Evolutionary conservation across 2,329 filamentous ascomycete species (phyloP).

Genomic region (Pochonia chlamydosporia): DNA sequence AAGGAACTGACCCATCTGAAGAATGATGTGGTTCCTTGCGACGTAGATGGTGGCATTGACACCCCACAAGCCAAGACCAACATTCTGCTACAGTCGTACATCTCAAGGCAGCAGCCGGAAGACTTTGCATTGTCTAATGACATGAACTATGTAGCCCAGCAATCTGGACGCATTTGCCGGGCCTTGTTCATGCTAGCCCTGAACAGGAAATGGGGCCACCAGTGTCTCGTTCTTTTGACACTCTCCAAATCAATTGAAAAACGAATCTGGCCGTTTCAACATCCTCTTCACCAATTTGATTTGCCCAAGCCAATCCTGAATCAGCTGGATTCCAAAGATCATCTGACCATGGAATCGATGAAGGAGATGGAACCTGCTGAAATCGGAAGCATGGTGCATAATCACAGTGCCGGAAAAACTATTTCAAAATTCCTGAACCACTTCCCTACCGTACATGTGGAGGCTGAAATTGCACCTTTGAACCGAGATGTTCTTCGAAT

Average conservation of each 20-base stretch:
- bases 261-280: slow-evolving; percentile 89
- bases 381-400: slow-evolving; percentile 87
- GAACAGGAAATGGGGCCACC: slow-evolving; percentile 91
- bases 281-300: slow-evolving; percentile 93
- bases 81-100: slow-evolving; percentile 88
- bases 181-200: slow-evolving; percentile 96
- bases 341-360: slow-evolving; percentile 71
- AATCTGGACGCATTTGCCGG: slow-evolving; percentile 88
- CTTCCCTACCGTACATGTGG: slow-evolving; percentile 86
- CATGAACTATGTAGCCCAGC: slow-evolving; percentile 90
- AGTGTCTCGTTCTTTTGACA: slow-evolving; percentile 85
- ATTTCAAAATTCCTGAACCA: slow-evolving; percentile 78
- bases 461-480: slow-evolving; percentile 90
- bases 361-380: slow-evolving; percentile 91
- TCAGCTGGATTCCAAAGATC: slow-evolving; percentile 76
- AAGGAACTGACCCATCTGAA: slow-evolving; percentile 76
- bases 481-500: slow-evolving; percentile 95
- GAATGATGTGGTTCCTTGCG: slow-evolving; percentile 66
- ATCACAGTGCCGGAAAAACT: slow-evolving; percentile 76
- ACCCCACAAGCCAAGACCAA: slow-evolving; percentile 88
- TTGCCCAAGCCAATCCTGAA: slow-evolving; percentile 76
- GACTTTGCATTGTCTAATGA: slow-evolving; percentile 94
- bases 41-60: slow-evolving; percentile 67
- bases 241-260: slow-evolving; percentile 97
- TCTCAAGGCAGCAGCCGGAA: slow-evolving; percentile 79